Evolutionary conservation across 768 basidiomycete genomes (phyloP), one percentile per base, ranked within the genome.

Genomic region (Tulasnella sp.): DNA sequence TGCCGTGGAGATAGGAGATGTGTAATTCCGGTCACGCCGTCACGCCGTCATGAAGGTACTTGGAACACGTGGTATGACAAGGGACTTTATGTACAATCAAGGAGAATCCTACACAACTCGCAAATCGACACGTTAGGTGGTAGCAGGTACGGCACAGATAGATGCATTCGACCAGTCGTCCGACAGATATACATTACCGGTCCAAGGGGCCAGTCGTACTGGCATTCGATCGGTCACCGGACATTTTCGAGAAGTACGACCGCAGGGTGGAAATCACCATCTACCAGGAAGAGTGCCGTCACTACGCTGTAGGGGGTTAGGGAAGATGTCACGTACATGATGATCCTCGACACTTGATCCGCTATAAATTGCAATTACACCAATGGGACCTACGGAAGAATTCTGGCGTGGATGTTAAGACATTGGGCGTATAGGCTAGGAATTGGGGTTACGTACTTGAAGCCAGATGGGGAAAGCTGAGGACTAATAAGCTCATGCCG

Each of bases 401-500:
- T 51, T 61, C n/a, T n/a, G n/a, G 53, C 56, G 29, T 8, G 49
- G 12, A 50, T 17, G 9, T 23, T 19, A n/a, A 55, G n/a, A 8
- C 14, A 55, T 9, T 11, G 51, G 37, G 12, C 19, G 37, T 12
- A 39, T 39, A 56, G 27, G 52, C 15, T 12, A 32, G 56, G 52
- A n/a, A 25, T 15, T 57, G 12, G 9, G 17, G 8, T 12, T 27
- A 12, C 56, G 53, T n/a, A n/a, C n/a, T 15, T 61, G 42, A 27
- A 61, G 48, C 59, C 59, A 61, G n/a, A 61, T 59, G 12, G 59
- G 59, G 48, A 61, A 61, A 9, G 59, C 59, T 59, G 19, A 25
- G 29, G 21, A 29, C 27, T 11, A 27, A 50, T 50, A 5, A 34
- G n/a, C 27, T 14, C 14, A 19, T 7, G 32, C 2, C 25, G 34